Conservation (phyloP, 1,139 yeast species). For the Hanseniaspora sp. region DNA sequence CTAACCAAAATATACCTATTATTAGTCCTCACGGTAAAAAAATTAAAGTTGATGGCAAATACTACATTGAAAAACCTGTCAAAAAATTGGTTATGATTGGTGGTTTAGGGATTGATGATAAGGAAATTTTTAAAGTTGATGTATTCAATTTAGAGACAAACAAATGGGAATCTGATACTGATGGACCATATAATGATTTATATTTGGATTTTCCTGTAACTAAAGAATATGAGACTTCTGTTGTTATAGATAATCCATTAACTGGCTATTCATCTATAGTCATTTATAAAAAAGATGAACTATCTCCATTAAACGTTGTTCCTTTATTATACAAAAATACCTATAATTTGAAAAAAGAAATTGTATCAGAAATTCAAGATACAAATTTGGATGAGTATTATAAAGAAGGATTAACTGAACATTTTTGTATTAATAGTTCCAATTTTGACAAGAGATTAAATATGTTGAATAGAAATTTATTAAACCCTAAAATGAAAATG, state of each 20-base stretch:
- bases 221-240: constrained; percentile 12
- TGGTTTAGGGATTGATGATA: constrained; percentile 41
- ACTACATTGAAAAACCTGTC: constrained; percentile 34
- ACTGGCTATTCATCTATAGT: constrained; percentile 14
- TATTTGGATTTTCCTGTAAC: constrained; percentile 1
- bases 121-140: constrained; percentile 36
- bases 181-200: constrained; percentile 10
- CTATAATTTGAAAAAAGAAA: constrained; percentile 3
- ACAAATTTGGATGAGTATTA: neutral
- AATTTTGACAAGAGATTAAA: constrained; percentile 13
- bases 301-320: constrained; percentile 11
- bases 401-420: neutral
- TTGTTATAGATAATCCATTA: constrained; percentile 9
- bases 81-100: constrained; percentile 55
- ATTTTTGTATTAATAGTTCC: neutral
- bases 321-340: constrained; percentile 10
- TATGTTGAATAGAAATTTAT: constrained; percentile 29
- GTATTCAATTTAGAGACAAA: constrained; percentile 44
- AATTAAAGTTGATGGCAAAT: neutral
- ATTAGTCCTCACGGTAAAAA: neutral
- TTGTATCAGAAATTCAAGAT: constrained; percentile 3
- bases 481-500: constrained; percentile 48
- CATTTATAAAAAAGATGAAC: constrained; percentile 11
- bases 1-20: neutral
- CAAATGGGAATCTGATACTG: constrained; percentile 35